Evolutionary conservation across 1,284 basidiomycete genomes (phyloP), one percentile per base, ranked within the genome.

Genomic region (Melampsora abietis-canadensis): DNA sequence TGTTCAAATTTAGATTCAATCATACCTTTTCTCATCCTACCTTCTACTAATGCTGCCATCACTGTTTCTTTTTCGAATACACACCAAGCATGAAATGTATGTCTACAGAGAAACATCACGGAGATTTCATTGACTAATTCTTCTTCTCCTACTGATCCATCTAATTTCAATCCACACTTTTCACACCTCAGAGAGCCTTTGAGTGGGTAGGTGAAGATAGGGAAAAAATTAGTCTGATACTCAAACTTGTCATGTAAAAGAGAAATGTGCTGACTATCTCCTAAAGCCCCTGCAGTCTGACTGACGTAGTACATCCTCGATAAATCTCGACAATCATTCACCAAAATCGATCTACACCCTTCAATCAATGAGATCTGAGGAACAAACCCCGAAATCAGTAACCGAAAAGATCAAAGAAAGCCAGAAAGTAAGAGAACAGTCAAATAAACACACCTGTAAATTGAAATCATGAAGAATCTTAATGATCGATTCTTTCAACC

Each of bases 401-500:
- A 54, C n/a, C 7, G 7, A 8, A 54, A n/a, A 21, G 1, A n/a
- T n/a, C 27, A 8, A 54, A n/a, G 27, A 54, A n/a, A 54, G 2
- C 4, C 10, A 54, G 27, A 54, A 8, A 54, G 51, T 8, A 21
- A n/a, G 37, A 40, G 10, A 8, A 8, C 6, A 27, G 17, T 12
- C 21, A 19, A 48, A 48, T 27, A 46, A 57, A 57, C 19, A 21
- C 17, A 84, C 83, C 80, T 87, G 87, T 4, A 98, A 83, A 79
- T 96, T 92, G 80, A 95, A 97, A 79, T 97, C 94, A 77, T 94
- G 92, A 67, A 99, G 83, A 74, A 98, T 97, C 85, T 96, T 98
- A 84, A 98, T 94, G 37, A 98, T 84, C 0, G 94, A 93, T 68
- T 90, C 88, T 81, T 96, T 94, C 74, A 99, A 85, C 0, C 94